Evolutionary conservation across 1,139 yeast genomes (phyloP).

Genomic region (Yarrowia galli): DNA sequence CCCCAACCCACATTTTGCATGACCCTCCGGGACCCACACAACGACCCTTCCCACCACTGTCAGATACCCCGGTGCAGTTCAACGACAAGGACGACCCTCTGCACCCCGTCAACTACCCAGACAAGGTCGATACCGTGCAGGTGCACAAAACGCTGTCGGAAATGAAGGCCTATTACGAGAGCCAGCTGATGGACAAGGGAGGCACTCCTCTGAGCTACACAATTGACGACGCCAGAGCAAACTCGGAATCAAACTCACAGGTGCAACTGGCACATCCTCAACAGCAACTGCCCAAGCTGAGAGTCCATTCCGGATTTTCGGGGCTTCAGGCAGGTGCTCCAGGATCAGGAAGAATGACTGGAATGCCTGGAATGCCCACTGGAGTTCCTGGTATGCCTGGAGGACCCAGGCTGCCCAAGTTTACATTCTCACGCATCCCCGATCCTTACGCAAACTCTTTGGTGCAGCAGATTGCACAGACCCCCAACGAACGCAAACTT

Average conservation of each 20-base stretch:
- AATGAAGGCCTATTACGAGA: slow-evolving; percentile 30
- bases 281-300: neutral
- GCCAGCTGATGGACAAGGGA: slow-evolving; percentile 22
- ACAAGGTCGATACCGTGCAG: slow-evolving; percentile 26
- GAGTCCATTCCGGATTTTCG: neutral
- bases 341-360: no score
- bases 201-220: slow-evolving; percentile 7
- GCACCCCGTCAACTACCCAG: slow-evolving; percentile 19
- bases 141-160: slow-evolving; percentile 31
- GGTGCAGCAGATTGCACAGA: slow-evolving; percentile 18
- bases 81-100: slow-evolving; percentile 21
- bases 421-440: slow-evolving; percentile 3
- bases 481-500: slow-evolving; percentile 11
- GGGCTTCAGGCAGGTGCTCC: neutral
- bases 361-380: neutral
- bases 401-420: neutral
- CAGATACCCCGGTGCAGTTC: slow-evolving; percentile 18
- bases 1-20: neutral
- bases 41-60: neutral
- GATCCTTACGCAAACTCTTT: slow-evolving; percentile 17
- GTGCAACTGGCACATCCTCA: neutral
- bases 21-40: neutral
- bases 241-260: neutral
- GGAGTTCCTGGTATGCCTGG: neutral
- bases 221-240: slow-evolving; percentile 11